Evolutionary conservation across 2,329 filamentous ascomycete species (phyloP).

Genomic region (Phyllosticta citriasiana): DNA sequence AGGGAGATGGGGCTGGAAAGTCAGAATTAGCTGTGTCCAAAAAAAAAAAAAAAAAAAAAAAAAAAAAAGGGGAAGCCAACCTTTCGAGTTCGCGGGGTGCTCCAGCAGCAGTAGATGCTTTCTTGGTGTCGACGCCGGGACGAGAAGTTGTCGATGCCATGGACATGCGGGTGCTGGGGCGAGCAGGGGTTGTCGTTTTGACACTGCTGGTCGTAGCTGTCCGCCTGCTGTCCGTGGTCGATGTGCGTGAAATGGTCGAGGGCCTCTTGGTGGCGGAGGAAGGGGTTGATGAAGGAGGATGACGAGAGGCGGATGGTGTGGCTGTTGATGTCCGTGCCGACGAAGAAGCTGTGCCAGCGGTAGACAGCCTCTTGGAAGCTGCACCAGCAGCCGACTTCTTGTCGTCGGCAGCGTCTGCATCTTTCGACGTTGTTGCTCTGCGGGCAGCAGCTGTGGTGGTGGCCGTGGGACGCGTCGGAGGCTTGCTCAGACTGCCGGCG

Average conservation of each 20-base stretch:
- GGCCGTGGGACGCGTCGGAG: constrained; percentile 2
- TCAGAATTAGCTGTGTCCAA: not conserved
- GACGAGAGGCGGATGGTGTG: not conserved
- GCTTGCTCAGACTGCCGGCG: constrained; percentile 3
- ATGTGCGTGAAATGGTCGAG: not conserved
- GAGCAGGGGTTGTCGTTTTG: not conserved
- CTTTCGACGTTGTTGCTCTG: not conserved
- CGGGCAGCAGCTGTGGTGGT: not conserved
- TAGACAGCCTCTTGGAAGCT: constrained; percentile 5
- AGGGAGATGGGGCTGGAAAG: not conserved
- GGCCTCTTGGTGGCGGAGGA: not conserved
- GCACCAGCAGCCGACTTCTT: constrained; percentile 2
- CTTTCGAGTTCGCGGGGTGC: constrained; percentile 1
- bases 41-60: not conserved
- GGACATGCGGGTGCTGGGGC: constrained; percentile 6
- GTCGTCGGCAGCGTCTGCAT: constrained; percentile 4
- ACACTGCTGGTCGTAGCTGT: not conserved
- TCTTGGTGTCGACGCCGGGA: not conserved
- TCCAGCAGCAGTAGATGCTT: not conserved
- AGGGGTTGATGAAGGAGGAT: not conserved
- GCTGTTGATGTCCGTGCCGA: not conserved
- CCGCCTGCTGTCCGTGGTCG: not conserved
- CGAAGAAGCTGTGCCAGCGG: constrained; percentile 4
- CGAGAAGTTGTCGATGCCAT: not conserved
- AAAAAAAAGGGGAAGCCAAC: not conserved